Percentiles rank a stretch among this genome's conserved stretches.
Evolutionary conservation across 2,329 filamentous ascomycete species (phyloP).

Genomic region (Drechslerella dactyloides): DNA sequence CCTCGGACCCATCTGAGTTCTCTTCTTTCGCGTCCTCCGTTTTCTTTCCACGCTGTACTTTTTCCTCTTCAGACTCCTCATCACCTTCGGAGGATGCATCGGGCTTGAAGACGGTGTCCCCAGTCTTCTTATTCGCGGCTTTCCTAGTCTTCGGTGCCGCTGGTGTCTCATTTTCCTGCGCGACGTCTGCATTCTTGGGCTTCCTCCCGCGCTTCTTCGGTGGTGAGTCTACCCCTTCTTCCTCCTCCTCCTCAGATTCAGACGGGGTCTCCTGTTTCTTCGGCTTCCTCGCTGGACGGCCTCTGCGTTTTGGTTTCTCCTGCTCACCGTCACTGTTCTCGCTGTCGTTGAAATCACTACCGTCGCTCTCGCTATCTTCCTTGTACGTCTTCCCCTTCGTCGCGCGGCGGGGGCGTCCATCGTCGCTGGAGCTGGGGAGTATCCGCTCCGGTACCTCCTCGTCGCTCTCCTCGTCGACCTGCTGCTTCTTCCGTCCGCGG

Average conservation of each 20-base stretch:
- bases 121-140: slow-evolving; percentile 10
- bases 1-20: background rate
- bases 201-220: slow-evolving; percentile 13
- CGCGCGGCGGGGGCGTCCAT: background rate
- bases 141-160: slow-evolving; percentile 3
- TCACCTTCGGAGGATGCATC: slow-evolving; percentile 9
- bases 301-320: background rate
- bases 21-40: background rate
- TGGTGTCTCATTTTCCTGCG: background rate
- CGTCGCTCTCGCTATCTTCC: slow-evolving; percentile 17
- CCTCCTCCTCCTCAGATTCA: slow-evolving; percentile 12
- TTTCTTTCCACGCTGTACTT: slow-evolving; percentile 17
- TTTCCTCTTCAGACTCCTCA: slow-evolving; percentile 12
- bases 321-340: background rate
- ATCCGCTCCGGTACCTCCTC: slow-evolving; percentile 11
- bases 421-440: slow-evolving; percentile 24
- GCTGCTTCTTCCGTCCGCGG: background rate
- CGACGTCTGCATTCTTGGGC: background rate
- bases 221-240: background rate
- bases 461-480: slow-evolving; percentile 8
- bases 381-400: slow-evolving; percentile 7
- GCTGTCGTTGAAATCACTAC: background rate
- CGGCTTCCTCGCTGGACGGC: too few relatives aligned
- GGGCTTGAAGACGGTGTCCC: slow-evolving; percentile 20
- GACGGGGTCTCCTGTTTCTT: background rate